A percentile compares a stretch with the other conserved stretches of the same genome.
Conservation (phyloP, 306 rosid species). For the Pterocarpus macrocarpus region DNA sequence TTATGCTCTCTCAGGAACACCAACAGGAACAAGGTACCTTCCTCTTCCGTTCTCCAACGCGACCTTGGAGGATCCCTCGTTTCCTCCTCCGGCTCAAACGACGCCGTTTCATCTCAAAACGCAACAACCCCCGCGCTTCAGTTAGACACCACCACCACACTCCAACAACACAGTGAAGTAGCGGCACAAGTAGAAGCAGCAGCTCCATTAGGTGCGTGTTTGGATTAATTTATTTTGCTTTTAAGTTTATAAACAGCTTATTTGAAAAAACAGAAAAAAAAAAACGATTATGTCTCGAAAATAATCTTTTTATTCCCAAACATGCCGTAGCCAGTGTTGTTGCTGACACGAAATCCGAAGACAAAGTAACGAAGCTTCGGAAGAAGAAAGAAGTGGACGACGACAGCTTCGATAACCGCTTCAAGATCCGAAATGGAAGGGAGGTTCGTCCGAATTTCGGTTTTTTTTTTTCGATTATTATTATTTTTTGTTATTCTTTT, state of each 20-base stretch:
- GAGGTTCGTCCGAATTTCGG: constrained; percentile 57
- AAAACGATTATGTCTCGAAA: no score
- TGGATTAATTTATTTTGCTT: neutral
- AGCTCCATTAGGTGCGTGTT: neutral
- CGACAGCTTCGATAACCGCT: constrained; percentile 61
- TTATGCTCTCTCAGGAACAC: constrained; percentile 18
- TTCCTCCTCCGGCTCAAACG: constrained; percentile 34
- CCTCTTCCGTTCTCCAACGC: constrained; percentile 46
- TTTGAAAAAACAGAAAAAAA: no score
- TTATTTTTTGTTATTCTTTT: neutral
- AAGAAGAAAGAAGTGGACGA: constrained; percentile 67
- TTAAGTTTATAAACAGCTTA: neutral
- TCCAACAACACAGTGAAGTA: neutral
- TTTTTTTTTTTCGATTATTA: neutral
- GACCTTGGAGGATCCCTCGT: constrained; percentile 9
- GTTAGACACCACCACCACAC: neutral
- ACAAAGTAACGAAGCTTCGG: constrained; percentile 48
- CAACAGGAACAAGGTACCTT: neutral
- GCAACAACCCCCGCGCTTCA: neutral
- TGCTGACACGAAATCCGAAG: constrained; percentile 21
- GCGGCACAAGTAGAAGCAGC: neutral
- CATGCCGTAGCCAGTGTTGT: neutral
- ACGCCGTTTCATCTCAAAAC: constrained; percentile 41
- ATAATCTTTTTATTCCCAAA: neutral
- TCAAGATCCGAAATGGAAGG: constrained; percentile 84